These are phyloP conservation scores for Patellifolia procumbens DNA, from an alignment of 179 eudicot genomes.

Conservation along the genomic window DNA sequence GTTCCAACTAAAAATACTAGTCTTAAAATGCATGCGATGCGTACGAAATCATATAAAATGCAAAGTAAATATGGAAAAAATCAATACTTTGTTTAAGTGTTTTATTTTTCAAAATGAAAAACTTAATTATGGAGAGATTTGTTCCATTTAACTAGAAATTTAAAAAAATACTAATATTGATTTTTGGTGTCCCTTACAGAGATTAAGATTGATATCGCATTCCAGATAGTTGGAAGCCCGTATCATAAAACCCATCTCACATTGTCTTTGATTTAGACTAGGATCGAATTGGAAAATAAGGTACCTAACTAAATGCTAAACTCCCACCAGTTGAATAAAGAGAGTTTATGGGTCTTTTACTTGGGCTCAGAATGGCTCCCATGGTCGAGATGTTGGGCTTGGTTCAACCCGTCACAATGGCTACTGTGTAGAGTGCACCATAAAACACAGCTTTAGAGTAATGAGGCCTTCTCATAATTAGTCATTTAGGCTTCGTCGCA, in stretches of 20 bases:
- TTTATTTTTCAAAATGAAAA: no score
- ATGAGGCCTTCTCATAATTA: conserved; percentile 43
- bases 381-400: conserved; percentile 84
- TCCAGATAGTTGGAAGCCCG: conserved; percentile 65
- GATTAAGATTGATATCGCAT: conserved; percentile 54
- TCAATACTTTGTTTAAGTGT: no score
- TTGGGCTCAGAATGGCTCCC: conserved; percentile 72
- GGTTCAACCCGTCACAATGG: conserved; percentile 78
- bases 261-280: conserved; percentile 76
- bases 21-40: no score
- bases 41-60: no score
- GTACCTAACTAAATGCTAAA: conserved; percentile 75
- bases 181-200: no score
- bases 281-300: conserved; percentile 65
- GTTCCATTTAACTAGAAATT: no score
- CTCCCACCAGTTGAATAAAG: conserved; percentile 90
- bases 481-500: conserved; percentile 39
- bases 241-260: conserved; percentile 78
- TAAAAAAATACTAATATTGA: no score
- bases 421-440: conserved; percentile 66
- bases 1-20: conserved; percentile 65
- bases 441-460: conserved; percentile 53
- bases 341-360: conserved; percentile 66
- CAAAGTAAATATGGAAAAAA: no score
- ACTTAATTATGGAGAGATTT: no score